Percentiles rank a stretch among this genome's conserved stretches.
Evolutionary conservation across 192 early-diverging fungal species (phyloP).

Genomic region (Phlyctochytrium planicorne): DNA sequence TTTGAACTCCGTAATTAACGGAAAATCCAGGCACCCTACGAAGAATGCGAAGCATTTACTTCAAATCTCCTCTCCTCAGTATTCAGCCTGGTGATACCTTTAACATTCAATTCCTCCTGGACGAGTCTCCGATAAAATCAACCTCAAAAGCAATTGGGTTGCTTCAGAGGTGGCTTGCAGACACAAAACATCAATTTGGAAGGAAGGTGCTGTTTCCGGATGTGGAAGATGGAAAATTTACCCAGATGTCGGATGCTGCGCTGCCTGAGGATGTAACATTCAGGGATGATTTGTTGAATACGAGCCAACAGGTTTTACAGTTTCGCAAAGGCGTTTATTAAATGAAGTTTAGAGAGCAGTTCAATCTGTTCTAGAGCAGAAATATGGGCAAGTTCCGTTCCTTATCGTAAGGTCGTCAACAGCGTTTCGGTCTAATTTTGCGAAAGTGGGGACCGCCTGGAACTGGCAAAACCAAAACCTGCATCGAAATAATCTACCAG

Average conservation of each 20-base stretch:
- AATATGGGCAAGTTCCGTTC: slow-evolving; percentile 37
- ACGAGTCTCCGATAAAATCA: neutral
- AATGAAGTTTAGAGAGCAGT: slow-evolving; percentile 24
- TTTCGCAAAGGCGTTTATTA: neutral
- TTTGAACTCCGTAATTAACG: no score
- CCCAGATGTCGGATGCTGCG: neutral
- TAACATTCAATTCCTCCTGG: slow-evolving; percentile 18
- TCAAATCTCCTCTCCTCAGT: neutral
- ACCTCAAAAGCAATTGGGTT: neutral
- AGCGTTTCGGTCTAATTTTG: neutral
- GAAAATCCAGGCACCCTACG: slow-evolving; percentile 2
- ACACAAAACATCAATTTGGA: neutral
- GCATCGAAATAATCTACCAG: slow-evolving; percentile 50
- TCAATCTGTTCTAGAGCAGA: slow-evolving; percentile 5
- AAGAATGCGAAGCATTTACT: slow-evolving; percentile 2
- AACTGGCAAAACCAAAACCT: slow-evolving; percentile 60
- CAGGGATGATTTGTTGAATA: slow-evolving; percentile 18
- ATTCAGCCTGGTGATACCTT: neutral
- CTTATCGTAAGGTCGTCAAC: slow-evolving; percentile 11
- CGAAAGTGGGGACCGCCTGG: slow-evolving; percentile 21
- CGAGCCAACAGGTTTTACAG: slow-evolving; percentile 17
- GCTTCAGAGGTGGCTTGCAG: neutral
- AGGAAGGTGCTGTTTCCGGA: slow-evolving; percentile 15
- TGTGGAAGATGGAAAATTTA: slow-evolving; percentile 13
- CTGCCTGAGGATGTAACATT: neutral